These are phyloP conservation scores for Vaccinium darrowii DNA, from an alignment of 148 eudicot genomes.

Conservation along the genomic window DNA sequence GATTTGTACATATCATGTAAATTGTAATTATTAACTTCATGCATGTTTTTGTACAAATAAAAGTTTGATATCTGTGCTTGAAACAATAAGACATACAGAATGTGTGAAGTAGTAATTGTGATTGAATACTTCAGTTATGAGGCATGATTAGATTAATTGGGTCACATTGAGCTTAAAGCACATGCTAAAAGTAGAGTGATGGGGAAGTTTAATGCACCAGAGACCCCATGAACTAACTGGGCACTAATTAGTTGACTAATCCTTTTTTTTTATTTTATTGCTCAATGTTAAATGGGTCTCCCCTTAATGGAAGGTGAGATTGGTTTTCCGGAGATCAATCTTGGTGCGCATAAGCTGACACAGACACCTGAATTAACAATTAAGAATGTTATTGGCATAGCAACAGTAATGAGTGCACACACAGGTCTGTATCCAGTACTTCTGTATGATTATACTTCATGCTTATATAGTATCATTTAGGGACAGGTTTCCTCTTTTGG, in stretches of 20 bases:
- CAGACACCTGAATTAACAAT: not conserved
- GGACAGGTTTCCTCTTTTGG: not conserved
- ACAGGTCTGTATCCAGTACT: not conserved
- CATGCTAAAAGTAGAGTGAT: not conserved
- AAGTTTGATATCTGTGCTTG: not conserved
- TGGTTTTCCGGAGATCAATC: not conserved
- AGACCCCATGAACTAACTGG: not conserved
- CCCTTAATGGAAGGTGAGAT: not conserved
- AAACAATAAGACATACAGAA: not conserved
- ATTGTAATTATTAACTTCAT: not conserved
- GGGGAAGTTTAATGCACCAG: not conserved
- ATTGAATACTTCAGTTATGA: not conserved
- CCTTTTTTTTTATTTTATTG: not conserved
- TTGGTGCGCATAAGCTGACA: too few species aligned
- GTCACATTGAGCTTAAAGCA: not conserved
- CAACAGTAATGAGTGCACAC: not conserved
- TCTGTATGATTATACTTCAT: not conserved
- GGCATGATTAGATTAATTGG: not conserved
- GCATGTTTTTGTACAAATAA: not conserved
- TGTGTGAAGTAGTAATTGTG: not conserved
- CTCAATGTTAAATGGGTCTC: not conserved
- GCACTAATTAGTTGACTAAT: not conserved
- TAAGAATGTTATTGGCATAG: not conserved
- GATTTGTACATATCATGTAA: not conserved
- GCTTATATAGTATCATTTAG: not conserved